phyloP scores from a whole-genome alignment of 306 rosid genomes.

The Hippophae rhamnoides region DNA sequence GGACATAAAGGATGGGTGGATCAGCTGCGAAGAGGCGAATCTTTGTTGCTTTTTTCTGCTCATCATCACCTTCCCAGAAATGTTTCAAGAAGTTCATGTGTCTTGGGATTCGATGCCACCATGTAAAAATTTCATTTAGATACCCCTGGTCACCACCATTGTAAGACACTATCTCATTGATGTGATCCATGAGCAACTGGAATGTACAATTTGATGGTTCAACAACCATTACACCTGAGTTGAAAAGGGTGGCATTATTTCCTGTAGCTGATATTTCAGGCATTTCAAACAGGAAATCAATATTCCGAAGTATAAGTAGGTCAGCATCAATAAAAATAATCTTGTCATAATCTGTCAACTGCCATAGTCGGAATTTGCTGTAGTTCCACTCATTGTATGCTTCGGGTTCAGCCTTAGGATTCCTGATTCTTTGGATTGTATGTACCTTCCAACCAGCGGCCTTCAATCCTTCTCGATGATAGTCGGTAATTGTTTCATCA shows the following conservation, averaged over 20 bases:
- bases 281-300: slow-evolving; percentile 79
- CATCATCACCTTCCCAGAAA: slow-evolving; percentile 80
- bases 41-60: slow-evolving; percentile 48
- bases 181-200: slow-evolving; percentile 71
- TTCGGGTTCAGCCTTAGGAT: slow-evolving; percentile 77
- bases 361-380: slow-evolving; percentile 91
- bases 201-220: slow-evolving; percentile 84
- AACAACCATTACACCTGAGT: slow-evolving; percentile 79
- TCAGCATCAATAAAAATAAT: slow-evolving; percentile 85
- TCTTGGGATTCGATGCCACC: slow-evolving; percentile 89
- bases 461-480: slow-evolving; percentile 67
- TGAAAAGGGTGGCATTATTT: slow-evolving; percentile 70
- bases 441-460: slow-evolving; percentile 88
- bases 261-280: slow-evolving; percentile 78
- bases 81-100: slow-evolving; percentile 93
- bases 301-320: slow-evolving; percentile 65
- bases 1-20: slow-evolving; percentile 70
- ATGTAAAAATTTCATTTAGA: slow-evolving; percentile 73
- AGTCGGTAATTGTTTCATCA: slow-evolving; percentile 60
- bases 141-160: slow-evolving; percentile 91
- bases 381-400: slow-evolving; percentile 94
- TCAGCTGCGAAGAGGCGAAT: slow-evolving; percentile 65
- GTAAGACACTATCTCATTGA: slow-evolving; percentile 70
- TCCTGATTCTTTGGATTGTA: slow-evolving; percentile 70
- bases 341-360: slow-evolving; percentile 76